These are phyloP conservation scores for Chlamydomonas urium DNA, from an alignment of 139 green algal genomes.

Conservation along the genomic window DNA sequence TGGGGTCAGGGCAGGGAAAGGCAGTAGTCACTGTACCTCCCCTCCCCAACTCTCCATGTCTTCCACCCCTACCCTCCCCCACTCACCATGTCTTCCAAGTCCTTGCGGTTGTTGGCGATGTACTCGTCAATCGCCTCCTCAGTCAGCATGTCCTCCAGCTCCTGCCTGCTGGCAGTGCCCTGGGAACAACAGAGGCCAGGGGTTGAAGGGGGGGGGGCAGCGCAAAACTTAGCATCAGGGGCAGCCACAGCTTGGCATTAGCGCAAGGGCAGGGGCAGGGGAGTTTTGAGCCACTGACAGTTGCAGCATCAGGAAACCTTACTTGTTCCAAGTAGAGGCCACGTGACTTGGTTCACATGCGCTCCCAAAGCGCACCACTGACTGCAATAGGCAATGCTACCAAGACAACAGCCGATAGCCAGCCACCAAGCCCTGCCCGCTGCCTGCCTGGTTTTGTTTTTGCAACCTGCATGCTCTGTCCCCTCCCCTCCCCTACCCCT, in stretches of 20 bases:
- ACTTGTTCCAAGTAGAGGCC: too few species aligned
- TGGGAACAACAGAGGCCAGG: not conserved
- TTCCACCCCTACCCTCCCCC: not conserved
- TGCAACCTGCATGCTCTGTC: too few species aligned
- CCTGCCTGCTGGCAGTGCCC: constrained; percentile 21
- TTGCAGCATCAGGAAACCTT: too few species aligned
- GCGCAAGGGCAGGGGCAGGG: not conserved
- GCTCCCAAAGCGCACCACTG: too few species aligned
- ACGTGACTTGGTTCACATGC: too few species aligned
- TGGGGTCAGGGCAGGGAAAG: too few species aligned
- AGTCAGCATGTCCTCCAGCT: constrained; percentile 35
- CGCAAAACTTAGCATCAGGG: not conserved
- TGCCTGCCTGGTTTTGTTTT: too few species aligned
- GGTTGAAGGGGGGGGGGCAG: not conserved
- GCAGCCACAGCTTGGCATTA: not conserved
- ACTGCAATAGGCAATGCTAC: too few species aligned
- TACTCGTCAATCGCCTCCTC: constrained; percentile 38
- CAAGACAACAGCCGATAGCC: too few species aligned
- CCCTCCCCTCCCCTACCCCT: too few species aligned
- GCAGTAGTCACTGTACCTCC: not conserved
- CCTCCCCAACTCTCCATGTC: not conserved
- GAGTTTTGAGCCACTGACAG: too few species aligned
- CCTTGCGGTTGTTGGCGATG: constrained; percentile 9
- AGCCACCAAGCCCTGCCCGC: too few species aligned
- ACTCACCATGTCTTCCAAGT: constrained; percentile 31